phyloP scores from a whole-genome alignment of 2,329 filamentous ascomycete species.

The Penicillium hesseltinei region DNA sequence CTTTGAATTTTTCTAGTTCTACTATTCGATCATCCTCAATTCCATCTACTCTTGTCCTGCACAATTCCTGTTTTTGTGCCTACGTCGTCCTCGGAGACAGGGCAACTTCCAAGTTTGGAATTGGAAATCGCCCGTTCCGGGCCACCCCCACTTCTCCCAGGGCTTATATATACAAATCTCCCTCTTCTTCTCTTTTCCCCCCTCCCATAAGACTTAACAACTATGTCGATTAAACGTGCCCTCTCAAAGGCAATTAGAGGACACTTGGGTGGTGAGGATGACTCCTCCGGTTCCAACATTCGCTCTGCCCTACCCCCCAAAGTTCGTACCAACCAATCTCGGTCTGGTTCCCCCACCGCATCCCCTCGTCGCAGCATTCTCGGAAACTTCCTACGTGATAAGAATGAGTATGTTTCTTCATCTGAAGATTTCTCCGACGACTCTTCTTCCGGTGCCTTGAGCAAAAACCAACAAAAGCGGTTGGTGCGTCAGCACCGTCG shows the following conservation, averaged over 20 bases:
- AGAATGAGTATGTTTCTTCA: slow-evolving; percentile 40
- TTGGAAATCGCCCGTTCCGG: slow-evolving; percentile 11
- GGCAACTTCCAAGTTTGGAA: neutral
- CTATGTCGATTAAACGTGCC: slow-evolving; percentile 50
- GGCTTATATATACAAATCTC: slow-evolving; percentile 2
- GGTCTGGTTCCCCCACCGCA: slow-evolving; percentile 18
- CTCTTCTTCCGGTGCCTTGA: slow-evolving; percentile 36
- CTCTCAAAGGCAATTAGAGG: slow-evolving; percentile 42
- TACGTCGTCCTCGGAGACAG: neutral
- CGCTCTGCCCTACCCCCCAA: slow-evolving; percentile 21
- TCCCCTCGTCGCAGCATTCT: slow-evolving; percentile 43
- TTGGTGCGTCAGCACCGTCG: slow-evolving; percentile 42
- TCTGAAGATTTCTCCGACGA: slow-evolving; percentile 45
- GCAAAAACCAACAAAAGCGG: slow-evolving; percentile 48
- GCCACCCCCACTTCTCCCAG: slow-evolving; percentile 8
- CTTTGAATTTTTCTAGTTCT: slow-evolving; percentile 11
- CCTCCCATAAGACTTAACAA: slow-evolving; percentile 1
- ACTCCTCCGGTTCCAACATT: slow-evolving; percentile 22
- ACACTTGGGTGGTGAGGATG: slow-evolving; percentile 26
- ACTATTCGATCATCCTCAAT: neutral
- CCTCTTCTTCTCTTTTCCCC: neutral
- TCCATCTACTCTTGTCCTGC: neutral
- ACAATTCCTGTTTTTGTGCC: neutral
- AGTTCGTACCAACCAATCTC: slow-evolving; percentile 14
- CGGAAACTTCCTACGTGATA: slow-evolving; percentile 41